A percentile compares a stretch with the other conserved stretches of the same genome.
phyloP scores from a whole-genome alignment of 106 monocot species.

The Allium fistulosum region DNA sequence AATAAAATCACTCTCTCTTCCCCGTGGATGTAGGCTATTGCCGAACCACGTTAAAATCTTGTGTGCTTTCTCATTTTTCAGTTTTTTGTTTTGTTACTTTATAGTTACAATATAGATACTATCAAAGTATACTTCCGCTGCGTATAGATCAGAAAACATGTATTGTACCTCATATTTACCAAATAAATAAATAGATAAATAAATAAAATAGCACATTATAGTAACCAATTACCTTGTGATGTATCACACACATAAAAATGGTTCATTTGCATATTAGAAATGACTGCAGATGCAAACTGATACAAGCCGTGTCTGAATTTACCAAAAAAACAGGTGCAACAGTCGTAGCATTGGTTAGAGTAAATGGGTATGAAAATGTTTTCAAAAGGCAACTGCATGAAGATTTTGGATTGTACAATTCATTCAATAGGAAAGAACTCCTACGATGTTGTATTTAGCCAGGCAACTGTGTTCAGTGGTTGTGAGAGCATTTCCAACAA shows the following conservation, averaged over 20 bases:
- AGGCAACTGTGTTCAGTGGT: background rate
- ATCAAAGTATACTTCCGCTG: too few relatives aligned
- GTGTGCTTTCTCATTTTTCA: too few relatives aligned
- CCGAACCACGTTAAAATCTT: too few relatives aligned
- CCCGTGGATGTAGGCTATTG: too few relatives aligned
- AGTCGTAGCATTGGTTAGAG: slow-evolving; percentile 10
- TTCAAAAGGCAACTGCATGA: slow-evolving; percentile 1
- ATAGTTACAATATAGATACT: too few relatives aligned
- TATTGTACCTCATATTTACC: too few relatives aligned
- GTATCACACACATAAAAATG: background rate
- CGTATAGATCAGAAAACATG: too few relatives aligned
- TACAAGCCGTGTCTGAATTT: slow-evolving; percentile 8
- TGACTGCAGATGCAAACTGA: slow-evolving; percentile 2
- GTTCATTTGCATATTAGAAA: background rate
- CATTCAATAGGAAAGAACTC: slow-evolving; percentile 6
- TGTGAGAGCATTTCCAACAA: background rate
- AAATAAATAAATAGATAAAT: too few relatives aligned
- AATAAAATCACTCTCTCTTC: too few relatives aligned
- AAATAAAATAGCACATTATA: too few relatives aligned
- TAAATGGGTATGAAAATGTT: slow-evolving; percentile 4
- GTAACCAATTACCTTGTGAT: too few relatives aligned
- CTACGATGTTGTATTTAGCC: slow-evolving; percentile 6
- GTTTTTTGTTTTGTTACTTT: too few relatives aligned
- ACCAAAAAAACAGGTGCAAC: background rate
- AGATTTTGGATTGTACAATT: slow-evolving; percentile 1